Conservation (phyloP, 306 rosid species). For the Trichosanthes truncata region DNA sequence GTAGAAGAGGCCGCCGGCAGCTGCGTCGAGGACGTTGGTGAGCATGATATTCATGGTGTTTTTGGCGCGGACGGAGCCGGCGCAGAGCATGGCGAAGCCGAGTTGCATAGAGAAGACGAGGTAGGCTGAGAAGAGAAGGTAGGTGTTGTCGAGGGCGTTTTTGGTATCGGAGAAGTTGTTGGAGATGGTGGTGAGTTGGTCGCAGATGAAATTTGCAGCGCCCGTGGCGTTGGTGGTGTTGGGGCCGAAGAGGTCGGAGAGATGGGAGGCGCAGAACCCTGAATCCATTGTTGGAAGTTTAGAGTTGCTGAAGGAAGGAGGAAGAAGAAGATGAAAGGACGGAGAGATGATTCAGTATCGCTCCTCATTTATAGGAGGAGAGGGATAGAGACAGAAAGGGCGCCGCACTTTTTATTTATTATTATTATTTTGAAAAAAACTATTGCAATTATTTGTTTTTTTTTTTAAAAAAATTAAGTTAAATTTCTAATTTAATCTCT, state of each 20-base stretch:
- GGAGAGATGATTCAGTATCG: background rate
- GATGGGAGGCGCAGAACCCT: conserved; percentile 25
- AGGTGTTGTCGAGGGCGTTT: conserved; percentile 57
- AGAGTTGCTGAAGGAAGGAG: background rate
- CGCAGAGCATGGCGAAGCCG: conserved; percentile 97
- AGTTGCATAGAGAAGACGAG: conserved; percentile 99
- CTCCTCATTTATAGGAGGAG: background rate
- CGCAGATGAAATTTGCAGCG: conserved; percentile 58
- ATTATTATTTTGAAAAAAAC: too few relatives aligned
- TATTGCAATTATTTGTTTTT: too few relatives aligned
- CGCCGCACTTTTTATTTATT: background rate
- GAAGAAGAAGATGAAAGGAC: background rate
- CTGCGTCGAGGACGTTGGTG: conserved; percentile 90
- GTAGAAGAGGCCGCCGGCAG: conserved; percentile 77
- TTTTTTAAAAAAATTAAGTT: too few relatives aligned
- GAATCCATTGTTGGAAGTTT: conserved; percentile 20
- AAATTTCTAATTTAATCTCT: too few relatives aligned
- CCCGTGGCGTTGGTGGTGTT: conserved; percentile 44
- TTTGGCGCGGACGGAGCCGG: conserved; percentile 96
- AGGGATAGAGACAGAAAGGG: background rate
- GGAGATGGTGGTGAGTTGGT: conserved; percentile 22
- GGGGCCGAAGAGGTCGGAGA: conserved; percentile 42
- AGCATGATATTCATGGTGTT: conserved; percentile 99
- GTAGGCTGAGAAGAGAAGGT: conserved; percentile 85
- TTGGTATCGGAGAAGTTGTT: conserved; percentile 32